phyloP scores from a whole-genome alignment of 2,329 filamentous ascomycete species.

The Epichloe gansuensis region DNA sequence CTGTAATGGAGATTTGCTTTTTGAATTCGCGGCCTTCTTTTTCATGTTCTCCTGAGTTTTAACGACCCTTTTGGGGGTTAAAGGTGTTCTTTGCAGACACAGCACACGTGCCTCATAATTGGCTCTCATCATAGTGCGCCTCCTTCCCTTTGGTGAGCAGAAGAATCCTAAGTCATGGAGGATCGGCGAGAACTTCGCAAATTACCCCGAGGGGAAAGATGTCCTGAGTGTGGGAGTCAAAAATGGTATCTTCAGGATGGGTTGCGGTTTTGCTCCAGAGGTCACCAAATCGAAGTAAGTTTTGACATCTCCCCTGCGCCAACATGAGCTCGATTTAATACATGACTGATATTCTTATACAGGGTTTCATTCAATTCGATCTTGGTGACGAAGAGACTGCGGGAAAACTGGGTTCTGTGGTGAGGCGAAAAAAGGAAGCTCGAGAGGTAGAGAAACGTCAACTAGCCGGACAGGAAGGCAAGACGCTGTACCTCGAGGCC shows the following conservation, averaged over 20 bases:
- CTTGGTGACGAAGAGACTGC: slow-evolving; percentile 59
- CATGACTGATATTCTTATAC: neutral
- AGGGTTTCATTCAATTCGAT: slow-evolving; percentile 44
- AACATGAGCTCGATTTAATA: neutral
- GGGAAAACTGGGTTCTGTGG: slow-evolving; percentile 42
- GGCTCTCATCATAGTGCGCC: neutral
- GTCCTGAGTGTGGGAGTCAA: slow-evolving; percentile 55
- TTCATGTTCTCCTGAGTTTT: neutral
- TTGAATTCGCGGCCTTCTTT: no score
- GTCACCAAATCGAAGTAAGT: slow-evolving; percentile 63
- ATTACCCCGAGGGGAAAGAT: slow-evolving; percentile 40
- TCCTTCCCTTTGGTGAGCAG: no score
- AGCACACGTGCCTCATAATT: neutral
- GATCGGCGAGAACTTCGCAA: slow-evolving; percentile 31
- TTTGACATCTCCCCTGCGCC: neutral
- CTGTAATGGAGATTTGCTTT: no score
- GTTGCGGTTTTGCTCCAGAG: slow-evolving; percentile 64
- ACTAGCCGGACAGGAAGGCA: slow-evolving; percentile 53
- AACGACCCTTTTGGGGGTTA: neutral
- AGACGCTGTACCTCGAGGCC: slow-evolving; percentile 68
- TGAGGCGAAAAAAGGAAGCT: slow-evolving; percentile 44
- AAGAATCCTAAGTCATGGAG: slow-evolving; percentile 20
- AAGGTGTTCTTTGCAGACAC: neutral
- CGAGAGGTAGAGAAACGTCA: slow-evolving; percentile 41
- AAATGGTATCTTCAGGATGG: slow-evolving; percentile 65